A percentile compares a stretch with the other conserved stretches of the same genome.
These are phyloP conservation scores for Lodderomyces orthopsilosis DNA, from an alignment of 1,139 yeast genomes.

Conservation along the genomic window DNA sequence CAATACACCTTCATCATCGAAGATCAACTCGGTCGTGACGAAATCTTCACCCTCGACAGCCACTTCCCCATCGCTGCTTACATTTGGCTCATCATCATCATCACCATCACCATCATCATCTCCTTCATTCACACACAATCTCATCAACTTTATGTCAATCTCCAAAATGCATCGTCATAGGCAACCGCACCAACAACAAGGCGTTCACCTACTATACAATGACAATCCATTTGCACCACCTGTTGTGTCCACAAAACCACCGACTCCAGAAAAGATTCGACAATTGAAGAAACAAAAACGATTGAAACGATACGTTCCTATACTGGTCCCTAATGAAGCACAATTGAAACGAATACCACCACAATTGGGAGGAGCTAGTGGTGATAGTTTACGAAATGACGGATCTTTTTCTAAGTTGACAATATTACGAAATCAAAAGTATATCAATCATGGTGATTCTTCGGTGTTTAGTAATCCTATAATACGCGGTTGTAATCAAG, in stretches of 20 bases:
- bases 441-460: constrained; percentile 42
- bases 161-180: not conserved
- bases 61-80: not conserved
- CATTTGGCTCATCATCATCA: constrained; percentile 6
- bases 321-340: constrained; percentile 19
- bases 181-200: constrained; percentile 2
- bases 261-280: constrained; percentile 20
- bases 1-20: not conserved
- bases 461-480: constrained; percentile 39
- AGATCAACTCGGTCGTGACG: not conserved
- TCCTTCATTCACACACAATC: not conserved
- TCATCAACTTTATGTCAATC: constrained; percentile 3
- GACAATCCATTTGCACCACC: not conserved
- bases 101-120: constrained; percentile 4
- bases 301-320: constrained; percentile 18
- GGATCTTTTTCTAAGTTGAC: constrained; percentile 46
- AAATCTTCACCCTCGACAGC: not conserved
- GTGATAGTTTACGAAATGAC: constrained; percentile 13
- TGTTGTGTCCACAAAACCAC: constrained; percentile 6
- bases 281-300: constrained; percentile 16
- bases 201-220: constrained; percentile 2
- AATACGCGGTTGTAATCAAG: constrained; percentile 33
- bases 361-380: constrained; percentile 15
- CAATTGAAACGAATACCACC: constrained; percentile 29
- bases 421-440: constrained; percentile 45